Base-by-base conservation (phyloP, 805 yeast species). In the Kluyveromyces wickerhamii region DNA sequence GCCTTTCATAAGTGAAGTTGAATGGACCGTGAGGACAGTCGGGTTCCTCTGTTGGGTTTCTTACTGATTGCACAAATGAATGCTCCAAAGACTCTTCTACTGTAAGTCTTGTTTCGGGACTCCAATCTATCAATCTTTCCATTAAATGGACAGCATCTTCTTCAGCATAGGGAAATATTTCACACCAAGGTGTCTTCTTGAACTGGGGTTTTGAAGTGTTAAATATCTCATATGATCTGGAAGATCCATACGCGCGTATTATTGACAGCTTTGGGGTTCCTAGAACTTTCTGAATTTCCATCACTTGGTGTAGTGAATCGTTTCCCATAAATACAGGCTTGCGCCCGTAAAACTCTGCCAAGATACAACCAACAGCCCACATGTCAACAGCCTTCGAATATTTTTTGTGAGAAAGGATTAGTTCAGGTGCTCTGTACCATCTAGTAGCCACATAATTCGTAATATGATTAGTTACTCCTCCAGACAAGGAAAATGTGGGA, bases 341-440 rank as follows among this genome's bases (percentile, higher is more conserved):
- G 40, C 96, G 65, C 0, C 86, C 84, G 43, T 81, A 83, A 32
- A 88, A 63, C 55, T 88, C 97, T 2, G 79, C 94, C 40, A 87
- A 59, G 7, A 88, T 86, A 51, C 96, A 88, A 1, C 96, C 97
- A 7, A 79, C 74, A 0, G 96, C 87, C 97, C 97, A 88, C 65
- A 88, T 66, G 55, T 88, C 97, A 30, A 88, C 80, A 2, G 74
- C 67, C 38, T 80, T 80, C 3, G 76, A 69, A 51, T 85, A 85
- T 12, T 46, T 49, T 34, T 66, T 69, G 37, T 71, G 66, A 8
- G 82, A 69, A 21, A 87, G 57, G 28, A 88, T 72, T 31, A 88
- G 65, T 50, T 88, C 97, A 0, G 97, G 97, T 0, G 96, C 96
- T 29, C 97, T 66, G 51, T 88, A 88, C 95, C 96, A 88, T 38